Evolutionary conservation across 2,329 filamentous ascomycete species (phyloP).

Genomic region (Epichloe typhina): DNA sequence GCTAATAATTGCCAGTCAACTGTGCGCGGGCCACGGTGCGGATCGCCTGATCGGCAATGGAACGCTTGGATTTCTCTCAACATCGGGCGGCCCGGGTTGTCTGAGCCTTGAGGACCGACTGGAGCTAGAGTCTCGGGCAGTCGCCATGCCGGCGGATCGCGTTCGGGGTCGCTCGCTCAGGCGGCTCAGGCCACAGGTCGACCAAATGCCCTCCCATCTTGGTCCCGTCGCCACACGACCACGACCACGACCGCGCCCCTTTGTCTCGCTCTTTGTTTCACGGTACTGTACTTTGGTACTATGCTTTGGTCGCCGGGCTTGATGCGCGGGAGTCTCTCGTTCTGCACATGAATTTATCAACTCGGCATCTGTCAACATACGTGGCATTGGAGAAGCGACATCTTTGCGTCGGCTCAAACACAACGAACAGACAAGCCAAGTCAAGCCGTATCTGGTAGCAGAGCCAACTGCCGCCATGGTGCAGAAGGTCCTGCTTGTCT

Average conservation of each 20-base stretch:
- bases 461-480: constrained; percentile 8
- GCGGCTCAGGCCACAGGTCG: neutral
- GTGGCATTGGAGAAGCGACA: neutral
- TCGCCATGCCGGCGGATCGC: neutral
- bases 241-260: no score
- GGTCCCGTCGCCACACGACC: no score
- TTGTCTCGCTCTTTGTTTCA: constrained; percentile 1
- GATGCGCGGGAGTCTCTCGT: no score
- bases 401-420: no score
- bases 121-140: neutral
- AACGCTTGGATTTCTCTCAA: neutral
- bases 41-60: no score
- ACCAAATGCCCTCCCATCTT: no score
- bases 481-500: constrained; percentile 22
- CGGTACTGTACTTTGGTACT: neutral
- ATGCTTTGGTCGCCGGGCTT: neutral
- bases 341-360: neutral
- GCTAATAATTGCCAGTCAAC: neutral
- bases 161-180: neutral
- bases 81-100: no score
- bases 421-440: neutral
- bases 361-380: neutral
- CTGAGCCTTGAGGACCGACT: no score
- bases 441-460: neutral
- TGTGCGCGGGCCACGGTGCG: neutral